phyloP scores from a whole-genome alignment of 129 eudicot species.

The Rutidosis leptorrhynchoides region DNA sequence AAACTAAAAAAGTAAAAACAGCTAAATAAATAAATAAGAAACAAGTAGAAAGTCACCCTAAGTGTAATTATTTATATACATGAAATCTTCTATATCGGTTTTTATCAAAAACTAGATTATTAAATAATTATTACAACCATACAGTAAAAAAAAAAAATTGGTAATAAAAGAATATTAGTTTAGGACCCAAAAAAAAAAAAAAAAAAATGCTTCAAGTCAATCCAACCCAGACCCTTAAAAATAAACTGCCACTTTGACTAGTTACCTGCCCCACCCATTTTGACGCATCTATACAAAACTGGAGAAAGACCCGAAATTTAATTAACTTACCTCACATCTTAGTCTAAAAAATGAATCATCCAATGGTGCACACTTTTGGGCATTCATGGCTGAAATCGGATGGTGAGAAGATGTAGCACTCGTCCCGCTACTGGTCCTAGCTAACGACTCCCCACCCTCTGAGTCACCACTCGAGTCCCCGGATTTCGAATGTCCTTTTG shows the following conservation, averaged over 20 bases:
- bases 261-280: background rate
- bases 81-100: background rate
- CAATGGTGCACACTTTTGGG: constrained; percentile 44
- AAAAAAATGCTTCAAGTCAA: background rate
- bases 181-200: too few relatives aligned
- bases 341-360: constrained; percentile 75
- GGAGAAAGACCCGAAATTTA: constrained; percentile 7
- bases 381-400: constrained; percentile 36
- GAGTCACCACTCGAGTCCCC: constrained; percentile 84
- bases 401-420: constrained; percentile 58
- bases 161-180: background rate
- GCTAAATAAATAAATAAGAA: background rate
- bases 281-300: background rate
- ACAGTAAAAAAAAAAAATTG: background rate
- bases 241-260: background rate
- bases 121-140: background rate
- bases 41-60: background rate
- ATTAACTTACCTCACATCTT: constrained; percentile 79
- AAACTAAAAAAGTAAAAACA: background rate
- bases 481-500: constrained; percentile 42
- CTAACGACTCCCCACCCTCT: constrained; percentile 53
- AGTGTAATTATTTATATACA: background rate
- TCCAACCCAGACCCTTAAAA: background rate
- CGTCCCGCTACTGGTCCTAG: constrained; percentile 63
- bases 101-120: background rate